These are phyloP conservation scores for Zangia roseola DNA, from an alignment of 768 basidiomycete species.

Conservation along the genomic window DNA sequence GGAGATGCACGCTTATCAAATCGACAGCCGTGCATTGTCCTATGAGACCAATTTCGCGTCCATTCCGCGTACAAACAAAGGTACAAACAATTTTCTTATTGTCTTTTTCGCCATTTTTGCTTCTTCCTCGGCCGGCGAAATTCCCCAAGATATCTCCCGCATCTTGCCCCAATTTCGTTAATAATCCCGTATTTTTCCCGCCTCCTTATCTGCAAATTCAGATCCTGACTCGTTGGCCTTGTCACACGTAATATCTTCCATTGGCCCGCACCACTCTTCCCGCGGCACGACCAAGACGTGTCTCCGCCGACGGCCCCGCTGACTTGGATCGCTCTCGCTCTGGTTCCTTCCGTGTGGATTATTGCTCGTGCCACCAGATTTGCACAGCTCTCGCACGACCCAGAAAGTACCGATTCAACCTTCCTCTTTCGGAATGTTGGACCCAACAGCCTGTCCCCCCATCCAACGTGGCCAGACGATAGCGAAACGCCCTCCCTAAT, in stretches of 20 bases:
- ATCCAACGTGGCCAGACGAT: constrained; percentile 6
- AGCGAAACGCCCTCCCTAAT: not conserved
- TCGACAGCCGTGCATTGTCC: constrained; percentile 26
- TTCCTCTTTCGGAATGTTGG: constrained; percentile 25
- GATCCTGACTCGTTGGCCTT: constrained; percentile 33
- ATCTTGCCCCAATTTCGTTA: constrained; percentile 26
- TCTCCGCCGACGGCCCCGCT: constrained; percentile 34
- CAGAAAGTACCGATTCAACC: constrained; percentile 18
- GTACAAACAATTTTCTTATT: constrained; percentile 47
- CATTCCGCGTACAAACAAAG: constrained; percentile 41
- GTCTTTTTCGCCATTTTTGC: constrained; percentile 38
- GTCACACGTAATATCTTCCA: constrained; percentile 32
- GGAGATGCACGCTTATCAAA: constrained; percentile 32
- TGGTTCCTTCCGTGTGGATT: constrained; percentile 17
- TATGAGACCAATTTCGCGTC: constrained; percentile 36
- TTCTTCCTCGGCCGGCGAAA: constrained; percentile 32
- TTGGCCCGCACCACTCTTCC: constrained; percentile 24
- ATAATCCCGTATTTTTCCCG: constrained; percentile 34
- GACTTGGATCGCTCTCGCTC: constrained; percentile 11
- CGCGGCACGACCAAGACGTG: constrained; percentile 27
- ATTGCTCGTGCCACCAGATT: constrained; percentile 1
- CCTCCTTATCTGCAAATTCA: constrained; percentile 33
- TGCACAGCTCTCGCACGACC: constrained; percentile 5
- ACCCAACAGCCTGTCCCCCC: constrained; percentile 20
- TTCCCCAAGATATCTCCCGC: constrained; percentile 31